A percentile compares a stretch with the other conserved stretches of the same genome.
These are phyloP conservation scores for Gracilaria domingensis DNA, from an alignment of 23 red algal species.

Conservation along the genomic window DNA sequence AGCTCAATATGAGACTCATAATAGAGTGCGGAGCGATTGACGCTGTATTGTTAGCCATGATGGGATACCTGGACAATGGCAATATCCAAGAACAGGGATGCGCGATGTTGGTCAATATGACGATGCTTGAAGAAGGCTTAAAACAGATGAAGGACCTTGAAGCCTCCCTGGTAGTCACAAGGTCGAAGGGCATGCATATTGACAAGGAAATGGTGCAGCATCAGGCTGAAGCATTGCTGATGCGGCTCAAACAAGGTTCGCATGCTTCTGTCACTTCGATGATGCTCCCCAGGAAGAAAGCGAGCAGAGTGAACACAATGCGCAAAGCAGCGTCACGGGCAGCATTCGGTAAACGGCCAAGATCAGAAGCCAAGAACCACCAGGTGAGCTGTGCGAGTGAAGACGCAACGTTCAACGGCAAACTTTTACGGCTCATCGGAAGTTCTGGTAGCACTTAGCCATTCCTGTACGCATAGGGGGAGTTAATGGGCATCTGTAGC, in stretches of 20 bases:
- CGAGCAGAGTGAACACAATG: not conserved
- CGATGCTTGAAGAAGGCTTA: conserved; percentile 52
- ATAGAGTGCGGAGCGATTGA: conserved; percentile 73
- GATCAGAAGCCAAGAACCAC: not conserved
- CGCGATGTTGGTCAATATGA: conserved; percentile 72
- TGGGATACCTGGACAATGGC: conserved; percentile 63
- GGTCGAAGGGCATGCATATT: conserved; percentile 26
- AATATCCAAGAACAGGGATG: conserved; percentile 76
- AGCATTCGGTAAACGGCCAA: conserved; percentile 6
- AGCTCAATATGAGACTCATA: conserved; percentile 63
- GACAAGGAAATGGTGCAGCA: conserved; percentile 45
- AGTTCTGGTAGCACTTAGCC: conserved; percentile 7
- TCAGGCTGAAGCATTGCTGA: conserved; percentile 66
- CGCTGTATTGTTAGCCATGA: conserved; percentile 39
- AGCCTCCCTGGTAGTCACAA: conserved; percentile 18
- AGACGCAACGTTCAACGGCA: not conserved
- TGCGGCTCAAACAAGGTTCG: conserved; percentile 18
- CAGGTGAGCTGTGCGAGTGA: not conserved
- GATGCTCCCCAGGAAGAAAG: conserved; percentile 3
- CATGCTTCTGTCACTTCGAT: not conserved
- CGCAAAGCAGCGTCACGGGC: not conserved
- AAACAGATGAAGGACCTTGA: conserved; percentile 48
- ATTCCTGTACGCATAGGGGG: not conserved
- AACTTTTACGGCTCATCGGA: conserved; percentile 15
- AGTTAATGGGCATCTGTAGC: not conserved